These are phyloP conservation scores for Didymella keratinophila DNA, from an alignment of 2,329 filamentous ascomycete genomes.

Conservation along the genomic window DNA sequence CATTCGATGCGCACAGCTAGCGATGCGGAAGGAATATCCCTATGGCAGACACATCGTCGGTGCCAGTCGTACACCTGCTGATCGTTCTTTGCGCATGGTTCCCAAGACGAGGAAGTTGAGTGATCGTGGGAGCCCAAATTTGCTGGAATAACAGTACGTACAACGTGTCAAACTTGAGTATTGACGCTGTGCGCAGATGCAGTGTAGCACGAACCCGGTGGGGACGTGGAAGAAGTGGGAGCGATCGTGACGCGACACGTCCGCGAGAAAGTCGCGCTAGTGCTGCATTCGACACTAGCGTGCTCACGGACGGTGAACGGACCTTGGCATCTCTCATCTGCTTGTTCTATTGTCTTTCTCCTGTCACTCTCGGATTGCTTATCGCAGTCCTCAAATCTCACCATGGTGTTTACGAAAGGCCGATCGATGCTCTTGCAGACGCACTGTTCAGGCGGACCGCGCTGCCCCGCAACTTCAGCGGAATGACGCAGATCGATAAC, in stretches of 20 bases:
- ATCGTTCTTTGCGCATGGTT: too few species aligned
- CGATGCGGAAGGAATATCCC: too few species aligned
- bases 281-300: neutral
- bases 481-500: slow-evolving; percentile 23
- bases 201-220: neutral
- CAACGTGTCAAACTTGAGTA: too few species aligned
- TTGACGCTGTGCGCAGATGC: neutral
- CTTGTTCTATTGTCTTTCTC: neutral
- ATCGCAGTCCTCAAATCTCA: neutral
- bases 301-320: neutral
- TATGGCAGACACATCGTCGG: too few species aligned
- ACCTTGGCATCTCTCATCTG: neutral
- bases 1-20: too few species aligned
- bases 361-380: neutral
- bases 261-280: neutral
- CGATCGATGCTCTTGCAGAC: neutral
- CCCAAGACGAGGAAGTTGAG: too few species aligned
- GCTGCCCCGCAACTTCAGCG: neutral
- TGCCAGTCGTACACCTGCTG: neutral
- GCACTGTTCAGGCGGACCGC: neutral
- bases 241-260: neutral
- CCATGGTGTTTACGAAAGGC: neutral
- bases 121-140: too few species aligned
- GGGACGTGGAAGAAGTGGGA: neutral
- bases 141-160: too few species aligned